Conservation (phyloP, 169 alveolate species). For the Plasmodium blacklocki region DNA sequence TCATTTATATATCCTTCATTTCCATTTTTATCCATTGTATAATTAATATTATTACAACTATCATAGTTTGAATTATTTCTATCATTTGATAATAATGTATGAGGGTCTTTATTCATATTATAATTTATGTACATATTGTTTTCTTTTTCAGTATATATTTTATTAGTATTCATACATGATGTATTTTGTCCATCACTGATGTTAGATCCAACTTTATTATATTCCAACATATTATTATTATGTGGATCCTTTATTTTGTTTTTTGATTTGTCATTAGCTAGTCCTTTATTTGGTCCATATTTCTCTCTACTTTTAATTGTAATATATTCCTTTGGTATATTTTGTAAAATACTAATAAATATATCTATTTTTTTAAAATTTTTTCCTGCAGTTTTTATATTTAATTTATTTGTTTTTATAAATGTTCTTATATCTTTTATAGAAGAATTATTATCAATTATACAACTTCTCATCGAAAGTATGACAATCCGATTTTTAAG, state of each 20-base stretch:
- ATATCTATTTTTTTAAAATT: conserved; percentile 80
- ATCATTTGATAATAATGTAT: no score
- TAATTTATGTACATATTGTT: not conserved
- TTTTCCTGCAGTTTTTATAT: conserved; percentile 87
- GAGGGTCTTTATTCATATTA: not conserved
- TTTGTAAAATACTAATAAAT: conserved; percentile 78
- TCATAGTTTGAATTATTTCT: not conserved
- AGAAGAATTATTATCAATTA: conserved; percentile 76
- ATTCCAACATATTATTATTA: not conserved
- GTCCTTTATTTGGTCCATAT: not conserved
- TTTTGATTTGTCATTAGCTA: not conserved
- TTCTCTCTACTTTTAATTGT: conserved; percentile 13
- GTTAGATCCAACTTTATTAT: not conserved
- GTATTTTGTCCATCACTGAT: not conserved
- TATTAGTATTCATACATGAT: not conserved
- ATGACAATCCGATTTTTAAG: conserved; percentile 12
- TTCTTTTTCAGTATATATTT: not conserved
- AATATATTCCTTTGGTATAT: conserved; percentile 78
- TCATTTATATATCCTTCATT: not conserved
- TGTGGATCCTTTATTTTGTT: not conserved
- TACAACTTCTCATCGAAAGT: conserved; percentile 76
- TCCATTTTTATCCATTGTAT: not conserved
- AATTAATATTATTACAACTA: not conserved
- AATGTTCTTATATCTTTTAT: conserved; percentile 84
- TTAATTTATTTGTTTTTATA: conserved; percentile 82